Conservation (phyloP, 2,329 filamentous ascomycete species). For the Colletotrichum musicola region DNA sequence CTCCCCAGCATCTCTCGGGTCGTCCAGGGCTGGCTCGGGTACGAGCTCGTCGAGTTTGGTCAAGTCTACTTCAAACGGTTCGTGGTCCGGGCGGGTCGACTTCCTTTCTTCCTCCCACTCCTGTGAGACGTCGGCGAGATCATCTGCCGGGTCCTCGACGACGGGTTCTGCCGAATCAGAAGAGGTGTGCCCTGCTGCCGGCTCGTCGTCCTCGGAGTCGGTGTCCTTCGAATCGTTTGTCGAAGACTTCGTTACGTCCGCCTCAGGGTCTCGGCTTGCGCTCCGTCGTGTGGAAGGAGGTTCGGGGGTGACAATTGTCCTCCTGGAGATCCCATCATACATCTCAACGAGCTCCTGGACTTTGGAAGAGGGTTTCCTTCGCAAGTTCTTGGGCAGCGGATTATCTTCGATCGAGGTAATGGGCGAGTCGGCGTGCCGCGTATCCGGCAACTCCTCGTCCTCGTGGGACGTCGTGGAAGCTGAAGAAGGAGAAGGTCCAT, state of each 20-base stretch:
- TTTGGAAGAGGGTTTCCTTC: slow-evolving; percentile 47
- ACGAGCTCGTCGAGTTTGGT: slow-evolving; percentile 50
- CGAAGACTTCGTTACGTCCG: neutral
- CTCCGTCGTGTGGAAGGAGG: slow-evolving; percentile 7
- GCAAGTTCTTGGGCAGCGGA: neutral
- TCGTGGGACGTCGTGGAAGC: slow-evolving; percentile 43
- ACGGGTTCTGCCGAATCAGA: neutral
- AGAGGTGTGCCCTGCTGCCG: neutral
- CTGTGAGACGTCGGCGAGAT: neutral
- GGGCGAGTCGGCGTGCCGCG: slow-evolving; percentile 51
- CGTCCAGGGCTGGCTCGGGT: slow-evolving; percentile 43
- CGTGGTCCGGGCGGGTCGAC: slow-evolving; percentile 26
- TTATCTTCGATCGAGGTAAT: slow-evolving; percentile 61
- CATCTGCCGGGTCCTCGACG: neutral
- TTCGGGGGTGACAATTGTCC: slow-evolving; percentile 20
- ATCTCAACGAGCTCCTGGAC: slow-evolving; percentile 64
- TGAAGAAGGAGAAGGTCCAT: neutral
- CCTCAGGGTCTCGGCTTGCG: slow-evolving; percentile 16
- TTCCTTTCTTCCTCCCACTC: slow-evolving; percentile 12
- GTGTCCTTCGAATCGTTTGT: neutral
- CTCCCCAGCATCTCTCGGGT: slow-evolving; percentile 41
- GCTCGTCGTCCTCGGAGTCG: neutral
- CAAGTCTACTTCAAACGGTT: slow-evolving; percentile 47
- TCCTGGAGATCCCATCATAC: slow-evolving; percentile 59
- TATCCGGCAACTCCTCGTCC: slow-evolving; percentile 35